These are phyloP conservation scores for Cardiospermum halicacabum DNA, from an alignment of 345 rosid genomes.

Conservation along the genomic window DNA sequence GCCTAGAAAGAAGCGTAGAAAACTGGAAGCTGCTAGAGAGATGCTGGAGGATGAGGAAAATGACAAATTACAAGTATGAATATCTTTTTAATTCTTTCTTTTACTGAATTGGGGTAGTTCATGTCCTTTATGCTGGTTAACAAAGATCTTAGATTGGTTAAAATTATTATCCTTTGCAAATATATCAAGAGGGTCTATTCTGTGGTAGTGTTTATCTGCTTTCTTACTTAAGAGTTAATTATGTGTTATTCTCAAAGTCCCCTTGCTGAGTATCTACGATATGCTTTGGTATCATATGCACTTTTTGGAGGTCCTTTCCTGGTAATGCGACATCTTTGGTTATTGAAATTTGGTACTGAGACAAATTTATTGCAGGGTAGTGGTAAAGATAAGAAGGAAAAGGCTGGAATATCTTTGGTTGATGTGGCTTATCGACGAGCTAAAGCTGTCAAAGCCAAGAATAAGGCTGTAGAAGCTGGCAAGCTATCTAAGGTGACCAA, in stretches of 20 bases:
- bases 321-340: neutral
- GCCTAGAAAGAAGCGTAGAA: conserved; percentile 85
- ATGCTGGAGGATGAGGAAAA: conserved; percentile 72
- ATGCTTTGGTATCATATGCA: neutral
- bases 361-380: conserved; percentile 28
- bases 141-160: neutral
- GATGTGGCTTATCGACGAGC: conserved; percentile 83
- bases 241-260: neutral
- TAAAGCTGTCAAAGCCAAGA: conserved; percentile 75
- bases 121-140: neutral
- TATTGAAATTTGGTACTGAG: neutral
- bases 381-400: conserved; percentile 53
- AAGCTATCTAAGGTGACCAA: conserved; percentile 43
- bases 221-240: neutral
- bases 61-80: conserved; percentile 39
- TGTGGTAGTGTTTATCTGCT: neutral
- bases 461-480: conserved; percentile 67
- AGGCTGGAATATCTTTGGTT: conserved; percentile 60
- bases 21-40: conserved; percentile 93
- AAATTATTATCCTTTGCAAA: neutral
- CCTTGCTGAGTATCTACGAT: neutral
- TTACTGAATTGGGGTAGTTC: neutral
- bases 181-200: neutral
- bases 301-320: neutral
- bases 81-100: conserved; percentile 7